A percentile compares a stretch with the other conserved stretches of the same genome.
Conservation (phyloP, 768 basidiomycete genomes). For the Amanita muscaria region DNA sequence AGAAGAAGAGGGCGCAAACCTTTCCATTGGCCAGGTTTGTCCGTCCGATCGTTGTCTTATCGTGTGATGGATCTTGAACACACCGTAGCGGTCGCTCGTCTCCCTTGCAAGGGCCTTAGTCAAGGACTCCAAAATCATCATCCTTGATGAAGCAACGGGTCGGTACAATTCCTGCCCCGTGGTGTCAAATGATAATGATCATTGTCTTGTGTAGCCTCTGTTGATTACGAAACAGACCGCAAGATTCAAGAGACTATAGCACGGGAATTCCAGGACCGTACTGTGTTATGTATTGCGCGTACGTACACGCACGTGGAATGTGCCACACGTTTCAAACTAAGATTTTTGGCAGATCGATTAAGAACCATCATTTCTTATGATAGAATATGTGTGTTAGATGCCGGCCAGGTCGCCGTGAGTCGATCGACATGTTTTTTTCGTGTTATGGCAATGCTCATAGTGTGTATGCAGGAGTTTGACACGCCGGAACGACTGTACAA, state of each 20-base stretch:
- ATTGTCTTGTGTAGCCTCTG: too few relatives aligned
- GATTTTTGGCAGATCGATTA: constrained; percentile 29
- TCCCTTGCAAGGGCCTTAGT: constrained; percentile 86
- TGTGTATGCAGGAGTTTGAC: constrained; percentile 18
- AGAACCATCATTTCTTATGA: constrained; percentile 87
- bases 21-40: constrained; percentile 62
- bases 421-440: too few relatives aligned
- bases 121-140: constrained; percentile 74
- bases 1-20: constrained; percentile 80
- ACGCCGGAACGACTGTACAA: constrained; percentile 59
- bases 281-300: constrained; percentile 84
- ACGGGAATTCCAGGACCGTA: constrained; percentile 73
- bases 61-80: not conserved
- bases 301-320: constrained; percentile 32
- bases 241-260: constrained; percentile 91
- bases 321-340: not conserved
- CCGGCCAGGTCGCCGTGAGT: constrained; percentile 68
- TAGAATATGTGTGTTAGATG: constrained; percentile 80
- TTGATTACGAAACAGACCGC: constrained; percentile 83
- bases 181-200: too few relatives aligned
- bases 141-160: constrained; percentile 88
- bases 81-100: constrained; percentile 62
- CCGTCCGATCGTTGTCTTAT: constrained; percentile 11
- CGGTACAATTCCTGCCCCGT: constrained; percentile 9
- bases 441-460: too few relatives aligned